These are phyloP conservation scores for Heliocybe sulcata DNA, from an alignment of 1,284 basidiomycete genomes.

Conservation along the genomic window DNA sequence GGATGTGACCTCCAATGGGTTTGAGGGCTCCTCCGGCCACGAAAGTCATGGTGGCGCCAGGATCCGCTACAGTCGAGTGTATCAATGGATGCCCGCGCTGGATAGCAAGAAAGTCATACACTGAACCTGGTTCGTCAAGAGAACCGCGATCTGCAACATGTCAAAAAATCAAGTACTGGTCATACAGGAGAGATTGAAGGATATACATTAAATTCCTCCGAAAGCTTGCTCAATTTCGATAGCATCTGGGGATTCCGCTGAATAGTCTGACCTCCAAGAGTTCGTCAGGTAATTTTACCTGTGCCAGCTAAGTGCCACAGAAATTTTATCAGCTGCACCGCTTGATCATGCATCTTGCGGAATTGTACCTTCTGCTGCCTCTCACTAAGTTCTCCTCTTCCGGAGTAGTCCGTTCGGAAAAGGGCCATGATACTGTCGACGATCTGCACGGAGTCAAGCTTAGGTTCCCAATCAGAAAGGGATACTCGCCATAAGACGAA, in stretches of 20 bases:
- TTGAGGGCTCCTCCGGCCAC: conserved; percentile 85
- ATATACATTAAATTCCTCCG: conserved; percentile 81
- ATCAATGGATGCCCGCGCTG: conserved; percentile 5
- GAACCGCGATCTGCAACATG: conserved; percentile 61
- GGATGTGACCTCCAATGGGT: conserved; percentile 82
- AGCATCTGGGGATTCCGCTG: conserved; percentile 55
- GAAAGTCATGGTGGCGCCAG: conserved; percentile 91
- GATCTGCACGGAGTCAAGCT: conserved; percentile 41
- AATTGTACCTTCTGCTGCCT: conserved; percentile 78
- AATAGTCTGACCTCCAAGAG: not conserved
- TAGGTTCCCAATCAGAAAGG: not conserved
- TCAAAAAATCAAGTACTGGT: conserved; percentile 10
- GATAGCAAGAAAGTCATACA: conserved; percentile 33
- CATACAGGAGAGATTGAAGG: not conserved
- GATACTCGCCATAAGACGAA: conserved; percentile 52
- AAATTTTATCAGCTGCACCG: not conserved
- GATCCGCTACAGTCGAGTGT: conserved; percentile 57
- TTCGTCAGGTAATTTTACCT: conserved; percentile 29
- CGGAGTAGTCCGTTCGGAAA: conserved; percentile 89
- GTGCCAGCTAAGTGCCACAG: conserved; percentile 44
- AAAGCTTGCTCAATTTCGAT: conserved; percentile 83
- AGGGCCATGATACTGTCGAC: conserved; percentile 94
- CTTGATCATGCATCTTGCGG: not conserved
- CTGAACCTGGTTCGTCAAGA: conserved; percentile 91
- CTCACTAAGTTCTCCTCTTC: conserved; percentile 88